A percentile compares a stretch with the other conserved stretches of the same genome.
These are phyloP conservation scores for Gamsiella multidivaricata DNA, from an alignment of 192 early-diverging fungal genomes.

Conservation along the genomic window DNA sequence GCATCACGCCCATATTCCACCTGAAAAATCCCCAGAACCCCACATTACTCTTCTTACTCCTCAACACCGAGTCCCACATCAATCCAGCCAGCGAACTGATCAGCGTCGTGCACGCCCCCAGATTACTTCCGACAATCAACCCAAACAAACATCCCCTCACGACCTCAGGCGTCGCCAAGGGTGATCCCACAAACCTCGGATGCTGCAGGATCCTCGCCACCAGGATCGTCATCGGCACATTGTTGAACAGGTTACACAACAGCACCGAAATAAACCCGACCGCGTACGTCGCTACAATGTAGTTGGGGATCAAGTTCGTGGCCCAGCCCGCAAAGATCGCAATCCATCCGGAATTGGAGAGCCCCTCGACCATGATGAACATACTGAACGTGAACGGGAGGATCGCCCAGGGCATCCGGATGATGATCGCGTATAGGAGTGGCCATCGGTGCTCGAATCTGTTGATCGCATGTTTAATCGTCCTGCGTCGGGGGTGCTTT, in stretches of 20 bases:
- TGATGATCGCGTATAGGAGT: slow-evolving; percentile 59
- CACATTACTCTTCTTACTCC: slow-evolving; percentile 57
- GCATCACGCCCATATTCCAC: slow-evolving; percentile 70
- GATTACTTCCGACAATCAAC: slow-evolving; percentile 79
- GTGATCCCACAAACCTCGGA: slow-evolving; percentile 62
- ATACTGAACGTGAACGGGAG: slow-evolving; percentile 85
- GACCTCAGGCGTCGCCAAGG: slow-evolving; percentile 47
- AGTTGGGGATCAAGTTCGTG: slow-evolving; percentile 60
- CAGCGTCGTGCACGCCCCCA: slow-evolving; percentile 84
- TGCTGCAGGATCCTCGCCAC: slow-evolving; percentile 79
- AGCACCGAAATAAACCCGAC: slow-evolving; percentile 72
- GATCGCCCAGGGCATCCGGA: slow-evolving; percentile 80
- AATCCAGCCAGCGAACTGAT: slow-evolving; percentile 83
- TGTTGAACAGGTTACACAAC: slow-evolving; percentile 83
- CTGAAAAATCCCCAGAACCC: slow-evolving; percentile 65
- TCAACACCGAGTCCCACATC: slow-evolving; percentile 69
- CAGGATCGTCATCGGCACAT: slow-evolving; percentile 88
- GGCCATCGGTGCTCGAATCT: slow-evolving; percentile 56
- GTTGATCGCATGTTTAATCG: background rate
- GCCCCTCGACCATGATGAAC: slow-evolving; percentile 87
- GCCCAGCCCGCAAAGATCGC: slow-evolving; percentile 71
- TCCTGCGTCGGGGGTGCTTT: too few species aligned
- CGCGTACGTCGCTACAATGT: slow-evolving; percentile 68
- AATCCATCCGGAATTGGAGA: slow-evolving; percentile 76
- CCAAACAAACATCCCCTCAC: slow-evolving; percentile 74